Evolutionary conservation across 78 protist species (phyloP).

Genomic region (Dictyostelium firmibasis): DNA sequence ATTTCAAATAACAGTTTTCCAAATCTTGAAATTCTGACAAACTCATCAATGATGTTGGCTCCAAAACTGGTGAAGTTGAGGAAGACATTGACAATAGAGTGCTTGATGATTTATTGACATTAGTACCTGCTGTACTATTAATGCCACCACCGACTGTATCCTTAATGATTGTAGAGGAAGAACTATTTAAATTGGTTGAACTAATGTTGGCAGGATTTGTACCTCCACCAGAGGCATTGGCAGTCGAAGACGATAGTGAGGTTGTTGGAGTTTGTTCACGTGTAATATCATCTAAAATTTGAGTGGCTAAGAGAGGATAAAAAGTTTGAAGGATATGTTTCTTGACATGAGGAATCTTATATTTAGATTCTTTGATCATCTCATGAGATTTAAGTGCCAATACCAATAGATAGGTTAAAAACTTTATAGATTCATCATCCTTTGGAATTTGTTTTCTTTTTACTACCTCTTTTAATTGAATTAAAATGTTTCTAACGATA

Average conservation of each 20-base stretch:
- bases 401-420: slow-evolving; percentile 18
- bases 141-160: neutral
- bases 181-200: neutral
- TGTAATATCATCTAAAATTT: slow-evolving; percentile 24
- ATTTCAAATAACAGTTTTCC: slow-evolving; percentile 17
- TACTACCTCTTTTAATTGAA: slow-evolving; percentile 44
- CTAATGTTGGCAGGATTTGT: neutral
- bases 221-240: neutral
- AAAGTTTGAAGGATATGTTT: slow-evolving; percentile 45
- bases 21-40: neutral
- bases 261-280: neutral
- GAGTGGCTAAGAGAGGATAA: slow-evolving; percentile 55
- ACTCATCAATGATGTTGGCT: neutral
- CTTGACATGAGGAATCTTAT: slow-evolving; percentile 22
- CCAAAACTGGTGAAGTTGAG: neutral
- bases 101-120: neutral
- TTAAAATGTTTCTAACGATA: slow-evolving; percentile 12
- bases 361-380: slow-evolving; percentile 16
- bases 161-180: neutral
- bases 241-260: neutral
- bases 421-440: slow-evolving; percentile 63
- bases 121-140: neutral
- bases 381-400: neutral
- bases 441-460: slow-evolving; percentile 67
- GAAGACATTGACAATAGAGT: neutral